Percentiles rank a stretch among this genome's conserved stretches.
These are phyloP conservation scores for Ophiostoma piceae DNA, from an alignment of 2,329 filamentous ascomycete genomes.

Conservation along the genomic window DNA sequence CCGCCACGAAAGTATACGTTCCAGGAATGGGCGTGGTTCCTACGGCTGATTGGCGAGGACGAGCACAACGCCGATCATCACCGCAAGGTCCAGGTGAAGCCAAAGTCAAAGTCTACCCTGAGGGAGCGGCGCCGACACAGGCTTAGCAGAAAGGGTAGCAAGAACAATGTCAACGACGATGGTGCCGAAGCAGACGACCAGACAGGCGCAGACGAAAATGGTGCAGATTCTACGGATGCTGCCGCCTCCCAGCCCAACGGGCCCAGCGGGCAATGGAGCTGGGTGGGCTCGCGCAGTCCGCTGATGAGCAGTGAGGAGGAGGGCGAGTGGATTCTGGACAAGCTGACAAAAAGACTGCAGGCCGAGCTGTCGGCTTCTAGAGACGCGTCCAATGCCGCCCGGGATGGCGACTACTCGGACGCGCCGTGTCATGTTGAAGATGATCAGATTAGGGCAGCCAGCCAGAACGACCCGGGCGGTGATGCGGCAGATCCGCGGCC, in stretches of 20 bases:
- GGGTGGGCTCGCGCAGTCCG: constrained; percentile 64
- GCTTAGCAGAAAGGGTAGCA: background rate
- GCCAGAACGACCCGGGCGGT: background rate
- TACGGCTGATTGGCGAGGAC: constrained; percentile 67
- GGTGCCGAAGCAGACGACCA: background rate
- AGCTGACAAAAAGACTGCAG: constrained; percentile 53
- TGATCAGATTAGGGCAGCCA: background rate
- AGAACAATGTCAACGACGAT: background rate
- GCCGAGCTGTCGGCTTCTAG: constrained; percentile 37
- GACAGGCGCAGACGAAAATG: background rate
- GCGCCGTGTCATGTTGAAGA: background rate
- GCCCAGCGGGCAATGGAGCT: constrained; percentile 53
- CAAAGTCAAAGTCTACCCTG: background rate
- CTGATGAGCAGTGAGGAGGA: constrained; percentile 65
- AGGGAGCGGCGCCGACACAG: background rate
- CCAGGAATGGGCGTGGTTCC: constrained; percentile 82
- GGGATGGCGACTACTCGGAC: background rate
- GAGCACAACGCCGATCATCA: constrained; percentile 50
- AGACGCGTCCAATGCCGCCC: background rate
- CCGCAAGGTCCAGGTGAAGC: constrained; percentile 34
- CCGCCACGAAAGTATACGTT: constrained; percentile 66
- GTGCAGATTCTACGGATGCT: background rate
- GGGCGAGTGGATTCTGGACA: constrained; percentile 67
- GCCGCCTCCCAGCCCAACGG: background rate
- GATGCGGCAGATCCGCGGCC: background rate